A percentile compares a stretch with the other conserved stretches of the same genome.
Evolutionary conservation across 2,329 filamentous ascomycete genomes (phyloP).

Genomic region (Ceratocystis albifundus): DNA sequence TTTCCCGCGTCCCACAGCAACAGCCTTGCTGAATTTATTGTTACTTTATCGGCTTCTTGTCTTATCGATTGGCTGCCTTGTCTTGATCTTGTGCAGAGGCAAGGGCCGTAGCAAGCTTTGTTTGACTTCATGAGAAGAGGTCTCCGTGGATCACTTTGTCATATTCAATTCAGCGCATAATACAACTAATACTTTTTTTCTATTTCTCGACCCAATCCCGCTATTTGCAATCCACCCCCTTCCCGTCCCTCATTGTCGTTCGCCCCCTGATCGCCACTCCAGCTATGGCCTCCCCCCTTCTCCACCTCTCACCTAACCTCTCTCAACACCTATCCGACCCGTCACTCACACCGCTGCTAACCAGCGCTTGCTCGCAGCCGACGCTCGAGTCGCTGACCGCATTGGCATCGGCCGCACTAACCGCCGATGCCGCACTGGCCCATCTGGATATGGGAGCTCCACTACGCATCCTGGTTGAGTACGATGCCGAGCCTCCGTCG

Average conservation of each 20-base stretch:
- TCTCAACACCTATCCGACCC: conserved; percentile 48
- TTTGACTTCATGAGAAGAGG: too few relatives aligned
- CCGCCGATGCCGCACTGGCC: conserved; percentile 41
- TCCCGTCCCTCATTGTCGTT: background rate
- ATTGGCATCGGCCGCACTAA: conserved; percentile 43
- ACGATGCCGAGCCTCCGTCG: conserved; percentile 12
- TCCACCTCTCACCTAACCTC: conserved; percentile 19
- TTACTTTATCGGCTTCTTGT: too few relatives aligned
- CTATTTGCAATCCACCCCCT: background rate
- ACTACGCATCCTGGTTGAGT: conserved; percentile 47
- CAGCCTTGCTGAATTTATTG: too few relatives aligned
- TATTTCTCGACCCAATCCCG: background rate
- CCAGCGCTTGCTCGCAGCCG: conserved; percentile 37
- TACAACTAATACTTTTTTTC: too few relatives aligned
- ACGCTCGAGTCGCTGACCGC: conserved; percentile 41
- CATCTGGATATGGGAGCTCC: conserved; percentile 44
- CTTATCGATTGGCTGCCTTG: too few relatives aligned
- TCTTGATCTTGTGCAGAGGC: too few relatives aligned
- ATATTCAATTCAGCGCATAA: too few relatives aligned
- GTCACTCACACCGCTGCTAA: conserved; percentile 46
- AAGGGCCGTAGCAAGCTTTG: too few relatives aligned
- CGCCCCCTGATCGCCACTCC: background rate
- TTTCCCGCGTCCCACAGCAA: too few relatives aligned
- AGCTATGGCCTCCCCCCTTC: conserved; percentile 15
- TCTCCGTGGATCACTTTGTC: too few relatives aligned